A percentile compares a stretch with the other conserved stretches of the same genome.
phyloP scores from a whole-genome alignment of 2,329 filamentous ascomycete genomes.

The Epichloe baconii region DNA sequence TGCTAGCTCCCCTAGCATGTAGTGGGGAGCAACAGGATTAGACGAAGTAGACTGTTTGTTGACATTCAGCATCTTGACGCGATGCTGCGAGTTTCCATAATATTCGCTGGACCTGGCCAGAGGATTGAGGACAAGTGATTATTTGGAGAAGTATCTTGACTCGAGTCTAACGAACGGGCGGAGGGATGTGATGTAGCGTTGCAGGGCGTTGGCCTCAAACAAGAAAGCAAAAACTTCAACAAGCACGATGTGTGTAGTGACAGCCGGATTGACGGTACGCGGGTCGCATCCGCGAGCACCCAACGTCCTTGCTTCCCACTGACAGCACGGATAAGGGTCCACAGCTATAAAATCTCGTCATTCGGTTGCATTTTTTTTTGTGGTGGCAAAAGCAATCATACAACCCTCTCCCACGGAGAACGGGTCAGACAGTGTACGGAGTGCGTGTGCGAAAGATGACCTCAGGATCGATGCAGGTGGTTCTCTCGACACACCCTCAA shows the following conservation, averaged over 20 bases:
- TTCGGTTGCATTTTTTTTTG: neutral
- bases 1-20: neutral
- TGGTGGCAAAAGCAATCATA: neutral
- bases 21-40: neutral
- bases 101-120: no score
- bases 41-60: neutral
- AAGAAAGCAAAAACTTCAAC: neutral
- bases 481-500: slow-evolving; percentile 1
- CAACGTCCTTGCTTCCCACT: neutral
- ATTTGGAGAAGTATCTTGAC: neutral
- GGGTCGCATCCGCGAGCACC: neutral
- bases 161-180: neutral
- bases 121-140: no score
- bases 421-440: neutral
- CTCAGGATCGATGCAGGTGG: neutral
- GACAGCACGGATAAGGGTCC: neutral
- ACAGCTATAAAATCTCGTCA: neutral
- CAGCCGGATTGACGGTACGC: neutral
- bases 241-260: neutral
- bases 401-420: neutral
- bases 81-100: no score
- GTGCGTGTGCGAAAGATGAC: neutral
- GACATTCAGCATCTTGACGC: neutral
- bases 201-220: neutral
- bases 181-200: neutral